Percentiles rank a stretch among this genome's conserved stretches.
Evolutionary conservation across 2,329 filamentous ascomycete genomes (phyloP).

Genomic region (Paraconiothyrium sp.): DNA sequence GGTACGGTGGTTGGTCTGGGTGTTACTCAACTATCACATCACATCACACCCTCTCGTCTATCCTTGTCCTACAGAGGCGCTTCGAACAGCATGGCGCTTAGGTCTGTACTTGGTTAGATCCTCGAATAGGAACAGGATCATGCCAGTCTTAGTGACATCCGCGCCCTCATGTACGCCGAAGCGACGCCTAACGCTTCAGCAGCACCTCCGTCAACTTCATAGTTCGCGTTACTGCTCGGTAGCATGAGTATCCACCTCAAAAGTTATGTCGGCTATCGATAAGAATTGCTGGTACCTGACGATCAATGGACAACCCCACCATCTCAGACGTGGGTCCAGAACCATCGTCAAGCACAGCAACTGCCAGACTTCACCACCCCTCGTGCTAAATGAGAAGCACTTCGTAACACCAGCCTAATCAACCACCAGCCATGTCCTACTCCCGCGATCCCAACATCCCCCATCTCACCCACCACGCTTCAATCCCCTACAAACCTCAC

Average conservation of each 20-base stretch:
- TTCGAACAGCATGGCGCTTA: background rate
- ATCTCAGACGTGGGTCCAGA: too few species aligned
- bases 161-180: too few species aligned
- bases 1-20: background rate
- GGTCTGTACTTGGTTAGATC: background rate
- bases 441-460: slow-evolving; percentile 13
- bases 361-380: too few species aligned
- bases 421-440: slow-evolving; percentile 26
- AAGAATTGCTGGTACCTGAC: background rate
- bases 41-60: background rate
- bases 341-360: too few species aligned
- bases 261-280: background rate
- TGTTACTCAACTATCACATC: background rate
- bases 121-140: too few species aligned
- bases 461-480: slow-evolving; percentile 27
- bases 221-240: too few species aligned
- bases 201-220: too few species aligned
- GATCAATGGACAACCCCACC: background rate
- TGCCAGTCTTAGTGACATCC: too few species aligned
- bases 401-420: background rate
- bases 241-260: background rate
- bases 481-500: slow-evolving; percentile 39
- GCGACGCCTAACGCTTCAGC: too few species aligned
- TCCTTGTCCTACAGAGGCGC: background rate
- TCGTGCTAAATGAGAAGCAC: background rate